Percentiles rank a stretch among this genome's conserved stretches.
Conservation (phyloP, 192 early-diverging fungal genomes). For the Glomus cerebriforme region DNA sequence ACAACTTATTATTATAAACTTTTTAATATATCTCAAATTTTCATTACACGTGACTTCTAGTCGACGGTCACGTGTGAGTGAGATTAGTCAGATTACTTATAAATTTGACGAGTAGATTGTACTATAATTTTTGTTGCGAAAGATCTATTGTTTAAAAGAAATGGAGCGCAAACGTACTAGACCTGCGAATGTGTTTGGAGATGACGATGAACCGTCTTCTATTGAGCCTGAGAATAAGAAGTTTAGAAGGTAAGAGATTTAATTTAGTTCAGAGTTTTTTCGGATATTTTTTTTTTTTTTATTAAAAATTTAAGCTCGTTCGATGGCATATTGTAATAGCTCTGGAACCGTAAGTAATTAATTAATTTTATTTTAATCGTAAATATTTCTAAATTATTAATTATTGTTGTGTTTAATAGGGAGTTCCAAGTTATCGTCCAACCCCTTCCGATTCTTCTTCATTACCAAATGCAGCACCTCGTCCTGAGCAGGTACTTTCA, state of each 20-base stretch:
- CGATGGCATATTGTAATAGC: not conserved
- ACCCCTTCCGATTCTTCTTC: constrained; percentile 10
- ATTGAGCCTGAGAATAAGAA: constrained; percentile 6
- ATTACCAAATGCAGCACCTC: not conserved
- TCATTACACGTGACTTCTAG: no score
- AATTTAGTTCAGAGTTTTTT: not conserved
- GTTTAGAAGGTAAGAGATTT: not conserved
- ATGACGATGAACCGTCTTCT: constrained; percentile 8
- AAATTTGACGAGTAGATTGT: no score
- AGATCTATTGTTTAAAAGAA: not conserved
- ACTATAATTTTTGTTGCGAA: no score
- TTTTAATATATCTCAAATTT: no score
- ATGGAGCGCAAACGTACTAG: constrained; percentile 26
- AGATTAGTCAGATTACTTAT: no score
- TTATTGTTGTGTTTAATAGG: not conserved
- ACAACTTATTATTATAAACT: no score
- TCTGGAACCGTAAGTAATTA: not conserved
- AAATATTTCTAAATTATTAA: not conserved
- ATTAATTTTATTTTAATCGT: not conserved
- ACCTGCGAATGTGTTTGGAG: constrained; percentile 10
- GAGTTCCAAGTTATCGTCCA: constrained; percentile 9
- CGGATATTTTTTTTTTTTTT: not conserved
- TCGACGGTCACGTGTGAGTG: no score
- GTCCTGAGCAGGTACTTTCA: not conserved
- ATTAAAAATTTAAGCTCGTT: not conserved